Base-by-base conservation (phyloP, 306 rosid species). In the Medicago truncatula region DNA sequence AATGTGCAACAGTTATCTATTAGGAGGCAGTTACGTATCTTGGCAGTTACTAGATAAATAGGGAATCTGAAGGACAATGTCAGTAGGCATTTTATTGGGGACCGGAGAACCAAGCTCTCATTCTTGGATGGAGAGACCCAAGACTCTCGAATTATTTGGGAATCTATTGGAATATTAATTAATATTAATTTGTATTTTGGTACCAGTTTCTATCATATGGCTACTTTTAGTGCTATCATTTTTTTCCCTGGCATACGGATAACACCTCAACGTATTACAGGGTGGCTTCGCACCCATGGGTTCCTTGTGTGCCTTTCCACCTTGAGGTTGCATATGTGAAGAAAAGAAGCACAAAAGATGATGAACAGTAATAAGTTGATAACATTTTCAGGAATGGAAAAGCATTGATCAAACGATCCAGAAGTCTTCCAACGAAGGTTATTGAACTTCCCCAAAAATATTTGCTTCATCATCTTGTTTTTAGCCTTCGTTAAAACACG, bases 381-480 rank as follows among this genome's bases (percentile, higher is more conserved):
- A 28, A 28, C 31, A 28, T 28, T 28, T 28, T 28, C 31, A 28
- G 0, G 31, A 28, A 28, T 3, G 31, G 39, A 67, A 67, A 58
- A 34, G 25, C 23, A 73, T 8, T 49, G 46, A 58, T 66, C 16
- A 47, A 28, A 76, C 71, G 58, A 77, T 56, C 62, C 50, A 56
- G 11, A 43, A 65, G 20, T 36, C 8, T 71, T 82, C 75, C 62
- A 54, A 65, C 60, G 44, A n/a, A 70, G 71, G 47, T 64, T 68
- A 65, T 62, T 63, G 16, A 70, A 71, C n/a, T 54, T 47, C 23
- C 36, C 13, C 9, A 31, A 47, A 70, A 82, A 69, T 18, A 74
- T 61, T 60, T 20, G 31, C n/a, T 67, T 47, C 78, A 38, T 14
- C 50, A 49, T 17, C 41, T 59, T 15, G 62, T 69, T 16, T 70